Base-by-base conservation (phyloP, 1,284 basidiomycete species). In the Cutaneotrichosporon mucoides region DNA sequence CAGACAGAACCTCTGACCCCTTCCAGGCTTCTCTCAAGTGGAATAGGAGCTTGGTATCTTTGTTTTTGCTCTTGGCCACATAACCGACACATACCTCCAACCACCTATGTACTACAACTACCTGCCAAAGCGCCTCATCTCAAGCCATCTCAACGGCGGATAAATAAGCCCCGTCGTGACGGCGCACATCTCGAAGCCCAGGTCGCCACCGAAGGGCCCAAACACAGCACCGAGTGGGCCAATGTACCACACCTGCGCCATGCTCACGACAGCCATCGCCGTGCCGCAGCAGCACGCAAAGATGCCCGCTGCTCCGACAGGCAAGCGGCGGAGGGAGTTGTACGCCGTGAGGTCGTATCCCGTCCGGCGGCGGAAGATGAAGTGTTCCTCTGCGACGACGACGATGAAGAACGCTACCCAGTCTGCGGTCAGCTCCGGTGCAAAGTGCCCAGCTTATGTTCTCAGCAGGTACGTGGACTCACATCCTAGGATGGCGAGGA, bases 401-500 rank as follows among this genome's bases (percentile, higher is more conserved):
- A 84, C 81, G 59, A 85, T 76, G 53, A 62, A 64, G 53, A 60
- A 61, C 2, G 60, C 60, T 6, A 64, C 16, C 57, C 60, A 61
- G 60, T 64, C 50, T 56, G 49, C 6, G 44, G 24, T 55, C 33
- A 57, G 43, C 34, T 13, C 33, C 11, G 24, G 24, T 24, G 24
- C 24, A 24, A 24, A 24, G 24, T 24, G 6, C 5, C 50, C 15
- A 9, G 10, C 37, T 16, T 6, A n/a, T 6, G 24, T 24, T 24
- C 24, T 24, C 24, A 24, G 24, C 24, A 24, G 24, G 24, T 24
- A 24, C 24, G 24, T 24, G 24, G 24, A 81, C 80, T 85, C 85
- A 87, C 88, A 87, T n/a, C 83, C 82, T 24, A 86, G 75, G 53
- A 87, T 81, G 16, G 81, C 75, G 37, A 85, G 67, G 59, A 79